A percentile compares a stretch with the other conserved stretches of the same genome.
phyloP scores from a whole-genome alignment of 306 rosid genomes.

The Prunus salicina region DNA sequence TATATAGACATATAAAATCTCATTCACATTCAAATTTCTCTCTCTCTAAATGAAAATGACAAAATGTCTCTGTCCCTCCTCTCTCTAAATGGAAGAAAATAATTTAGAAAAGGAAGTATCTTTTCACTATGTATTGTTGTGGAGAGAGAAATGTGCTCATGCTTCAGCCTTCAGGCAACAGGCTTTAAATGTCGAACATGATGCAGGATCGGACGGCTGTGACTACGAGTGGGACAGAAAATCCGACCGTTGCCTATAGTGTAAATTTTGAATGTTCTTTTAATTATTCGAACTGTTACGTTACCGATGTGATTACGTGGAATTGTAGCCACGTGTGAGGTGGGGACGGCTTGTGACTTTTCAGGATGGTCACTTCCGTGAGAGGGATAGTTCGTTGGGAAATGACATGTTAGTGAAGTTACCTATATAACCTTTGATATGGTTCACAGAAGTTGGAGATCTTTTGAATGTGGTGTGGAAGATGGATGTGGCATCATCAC shows the following conservation, averaged over 20 bases:
- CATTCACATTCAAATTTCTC: constrained; percentile 61
- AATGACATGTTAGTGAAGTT: no score
- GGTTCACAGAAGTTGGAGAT: no score
- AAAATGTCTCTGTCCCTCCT: constrained; percentile 32
- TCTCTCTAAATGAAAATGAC: constrained; percentile 35
- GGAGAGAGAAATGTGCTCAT: constrained; percentile 1
- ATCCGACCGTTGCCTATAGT: constrained; percentile 67
- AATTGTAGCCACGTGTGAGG: constrained; percentile 38
- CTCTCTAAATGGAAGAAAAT: constrained; percentile 12
- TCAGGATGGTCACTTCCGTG: constrained; percentile 4
- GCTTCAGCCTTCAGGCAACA: not conserved
- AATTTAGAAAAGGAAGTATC: constrained; percentile 12
- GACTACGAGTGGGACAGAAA: constrained; percentile 23
- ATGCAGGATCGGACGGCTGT: constrained; percentile 41
- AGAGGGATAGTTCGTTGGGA: no score
- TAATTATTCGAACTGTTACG: constrained; percentile 11
- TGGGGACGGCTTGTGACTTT: constrained; percentile 32
- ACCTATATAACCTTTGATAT: no score
- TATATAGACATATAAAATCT: constrained; percentile 17
- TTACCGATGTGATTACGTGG: constrained; percentile 41
- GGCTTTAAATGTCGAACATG: constrained; percentile 36
- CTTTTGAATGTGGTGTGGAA: no score
- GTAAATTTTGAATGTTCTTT: constrained; percentile 51
- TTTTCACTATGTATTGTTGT: constrained; percentile 12
- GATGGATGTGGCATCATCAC: no score